Percentiles rank a stretch among this genome's conserved stretches.
phyloP scores from a whole-genome alignment of 23 red algal genomes.

The Gracilaria gracilis region DNA sequence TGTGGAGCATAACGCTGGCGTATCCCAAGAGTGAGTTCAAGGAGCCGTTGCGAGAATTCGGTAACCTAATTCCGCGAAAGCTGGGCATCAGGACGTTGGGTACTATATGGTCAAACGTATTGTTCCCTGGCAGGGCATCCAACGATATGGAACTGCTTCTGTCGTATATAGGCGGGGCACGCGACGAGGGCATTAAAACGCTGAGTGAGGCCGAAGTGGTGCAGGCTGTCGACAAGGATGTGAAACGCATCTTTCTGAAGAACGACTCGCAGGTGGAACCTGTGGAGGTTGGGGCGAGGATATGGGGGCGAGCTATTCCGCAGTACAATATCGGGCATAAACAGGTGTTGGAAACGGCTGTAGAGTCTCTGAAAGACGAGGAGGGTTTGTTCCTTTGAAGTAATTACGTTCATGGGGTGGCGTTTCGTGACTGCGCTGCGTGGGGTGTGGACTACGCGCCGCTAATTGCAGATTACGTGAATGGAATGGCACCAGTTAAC shows the following conservation, averaged over 20 bases:
- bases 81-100: slow-evolving; percentile 91
- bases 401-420: slow-evolving; percentile 89
- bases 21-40: slow-evolving; percentile 81
- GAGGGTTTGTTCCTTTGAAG: slow-evolving; percentile 89
- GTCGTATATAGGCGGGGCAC: slow-evolving; percentile 96
- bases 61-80: slow-evolving; percentile 92
- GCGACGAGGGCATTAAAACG: slow-evolving; percentile 71
- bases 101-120: slow-evolving; percentile 92
- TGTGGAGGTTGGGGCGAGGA: slow-evolving; percentile 78
- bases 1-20: slow-evolving; percentile 86
- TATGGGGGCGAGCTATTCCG: slow-evolving; percentile 92
- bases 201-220: slow-evolving; percentile 79
- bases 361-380: slow-evolving; percentile 29
- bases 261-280: slow-evolving; percentile 55
- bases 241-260: slow-evolving; percentile 82
- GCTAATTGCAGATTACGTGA: slow-evolving; percentile 41
- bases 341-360: slow-evolving; percentile 33
- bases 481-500: neutral
- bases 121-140: slow-evolving; percentile 92
- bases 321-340: slow-evolving; percentile 84
- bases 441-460: slow-evolving; percentile 81
- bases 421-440: slow-evolving; percentile 95
- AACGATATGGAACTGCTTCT: slow-evolving; percentile 81
- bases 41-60: slow-evolving; percentile 82
- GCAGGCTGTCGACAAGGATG: slow-evolving; percentile 74